phyloP scores from a whole-genome alignment of 192 early-diverging fungal species.

The Backusella macrospora region DNA sequence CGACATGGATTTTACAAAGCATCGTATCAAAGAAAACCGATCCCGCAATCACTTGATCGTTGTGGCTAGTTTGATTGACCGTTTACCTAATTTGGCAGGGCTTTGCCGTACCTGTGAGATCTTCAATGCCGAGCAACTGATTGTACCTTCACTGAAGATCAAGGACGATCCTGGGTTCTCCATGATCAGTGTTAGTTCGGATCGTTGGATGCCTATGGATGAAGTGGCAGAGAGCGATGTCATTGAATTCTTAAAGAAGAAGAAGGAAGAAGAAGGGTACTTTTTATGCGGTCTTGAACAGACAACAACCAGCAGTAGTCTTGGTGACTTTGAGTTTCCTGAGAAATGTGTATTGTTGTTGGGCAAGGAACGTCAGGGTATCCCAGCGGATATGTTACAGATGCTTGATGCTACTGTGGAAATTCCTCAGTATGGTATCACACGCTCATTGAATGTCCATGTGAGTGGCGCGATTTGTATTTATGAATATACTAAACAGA shows the following conservation, averaged over 20 bases:
- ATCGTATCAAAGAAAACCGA: conserved; percentile 28
- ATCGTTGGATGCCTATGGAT: conserved; percentile 64
- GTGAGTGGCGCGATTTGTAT: conserved; percentile 59
- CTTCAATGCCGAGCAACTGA: conserved; percentile 58
- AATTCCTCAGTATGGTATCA: conserved; percentile 64
- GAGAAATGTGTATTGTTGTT: conserved; percentile 54
- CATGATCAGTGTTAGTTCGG: conserved; percentile 54
- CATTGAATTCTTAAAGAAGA: conserved; percentile 42
- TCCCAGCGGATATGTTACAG: conserved; percentile 55
- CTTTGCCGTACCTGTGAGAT: conserved; percentile 62
- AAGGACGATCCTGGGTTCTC: conserved; percentile 55
- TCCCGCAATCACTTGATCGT: conserved; percentile 58
- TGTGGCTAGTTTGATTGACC: conserved; percentile 57
- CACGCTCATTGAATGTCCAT: conserved; percentile 62
- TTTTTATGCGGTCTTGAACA: conserved; percentile 61
- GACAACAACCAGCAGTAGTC: conserved; percentile 53
- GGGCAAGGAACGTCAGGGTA: conserved; percentile 56
- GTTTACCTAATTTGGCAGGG: conserved; percentile 62
- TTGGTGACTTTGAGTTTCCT: conserved; percentile 59
- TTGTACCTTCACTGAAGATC: conserved; percentile 40
- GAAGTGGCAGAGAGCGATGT: conserved; percentile 48
- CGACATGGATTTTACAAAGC: conserved; percentile 54
- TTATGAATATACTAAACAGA: conserved; percentile 57
- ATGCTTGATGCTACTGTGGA: conserved; percentile 58
- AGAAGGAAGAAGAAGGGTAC: conserved; percentile 56